Evolutionary conservation across 2,329 filamentous ascomycete species (phyloP).

Genomic region (Botrytis aclada): DNA sequence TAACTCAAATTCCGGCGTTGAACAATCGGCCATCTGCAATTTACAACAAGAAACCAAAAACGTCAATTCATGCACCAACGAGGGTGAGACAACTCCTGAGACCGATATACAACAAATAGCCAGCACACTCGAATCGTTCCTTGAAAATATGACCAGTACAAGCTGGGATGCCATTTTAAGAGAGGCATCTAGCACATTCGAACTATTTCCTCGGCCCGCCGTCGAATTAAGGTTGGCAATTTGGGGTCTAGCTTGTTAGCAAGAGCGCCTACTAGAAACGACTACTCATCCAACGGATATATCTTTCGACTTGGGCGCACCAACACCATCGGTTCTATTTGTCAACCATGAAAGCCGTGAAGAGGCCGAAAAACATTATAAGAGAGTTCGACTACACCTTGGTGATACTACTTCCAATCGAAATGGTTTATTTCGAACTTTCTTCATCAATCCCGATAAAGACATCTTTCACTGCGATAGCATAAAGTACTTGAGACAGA

Average conservation of each 20-base stretch:
- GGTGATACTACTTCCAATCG: no score
- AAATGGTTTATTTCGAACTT: background rate
- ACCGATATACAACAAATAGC: background rate
- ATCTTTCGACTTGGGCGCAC: background rate
- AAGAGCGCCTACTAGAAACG: background rate
- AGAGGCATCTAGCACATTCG: background rate
- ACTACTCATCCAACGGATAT: background rate
- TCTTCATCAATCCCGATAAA: background rate
- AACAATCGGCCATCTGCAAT: background rate
- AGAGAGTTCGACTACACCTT: background rate
- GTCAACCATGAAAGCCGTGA: background rate
- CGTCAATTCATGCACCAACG: background rate
- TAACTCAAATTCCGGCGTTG: background rate
- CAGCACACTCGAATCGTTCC: background rate
- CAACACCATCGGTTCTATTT: background rate
- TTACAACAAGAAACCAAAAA: background rate
- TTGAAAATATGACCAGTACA: background rate
- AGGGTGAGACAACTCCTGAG: background rate
- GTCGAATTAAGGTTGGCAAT: background rate
- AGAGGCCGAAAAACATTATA: background rate
- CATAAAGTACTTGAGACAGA: accelerated
- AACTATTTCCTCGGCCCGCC: background rate
- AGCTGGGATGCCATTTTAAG: background rate
- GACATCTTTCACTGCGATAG: background rate
- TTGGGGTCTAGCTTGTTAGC: background rate